Evolutionary conservation across 441 rosid species (phyloP).

Genomic region (Jatropha multifida): DNA sequence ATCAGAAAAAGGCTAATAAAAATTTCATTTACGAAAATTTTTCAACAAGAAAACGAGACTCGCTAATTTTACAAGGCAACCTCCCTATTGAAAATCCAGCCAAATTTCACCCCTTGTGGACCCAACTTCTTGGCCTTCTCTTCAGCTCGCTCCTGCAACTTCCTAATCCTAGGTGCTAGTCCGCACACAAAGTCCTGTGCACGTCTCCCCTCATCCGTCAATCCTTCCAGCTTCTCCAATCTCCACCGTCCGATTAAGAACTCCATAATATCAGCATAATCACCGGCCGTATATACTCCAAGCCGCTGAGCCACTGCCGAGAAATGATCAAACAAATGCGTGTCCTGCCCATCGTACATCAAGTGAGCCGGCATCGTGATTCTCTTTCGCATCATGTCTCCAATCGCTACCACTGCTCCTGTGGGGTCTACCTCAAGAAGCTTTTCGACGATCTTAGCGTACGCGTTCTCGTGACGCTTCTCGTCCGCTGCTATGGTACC

Average conservation of each 20-base stretch:
- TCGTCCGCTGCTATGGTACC: constrained; percentile 89
- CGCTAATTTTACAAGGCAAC: constrained; percentile 10
- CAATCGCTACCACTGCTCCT: constrained; percentile 61
- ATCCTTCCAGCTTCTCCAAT: constrained; percentile 54
- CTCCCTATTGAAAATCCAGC: constrained; percentile 71
- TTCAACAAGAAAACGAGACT: neutral
- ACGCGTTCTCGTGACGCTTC: constrained; percentile 92
- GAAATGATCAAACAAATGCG: constrained; percentile 66
- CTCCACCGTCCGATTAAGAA: constrained; percentile 78
- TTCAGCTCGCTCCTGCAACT: constrained; percentile 78
- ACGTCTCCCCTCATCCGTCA: constrained; percentile 65
- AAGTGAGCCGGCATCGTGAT: constrained; percentile 89
- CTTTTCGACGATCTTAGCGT: constrained; percentile 78
- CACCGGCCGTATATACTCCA: constrained; percentile 79
- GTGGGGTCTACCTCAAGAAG: constrained; percentile 81
- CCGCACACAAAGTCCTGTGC: constrained; percentile 89
- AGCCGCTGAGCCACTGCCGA: constrained; percentile 81
- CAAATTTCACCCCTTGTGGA: constrained; percentile 54
- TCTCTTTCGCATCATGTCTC: constrained; percentile 89
- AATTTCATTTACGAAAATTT: too few species aligned
- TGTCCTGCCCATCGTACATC: constrained; percentile 80
- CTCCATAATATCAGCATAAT: constrained; percentile 83
- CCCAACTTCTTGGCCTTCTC: constrained; percentile 60
- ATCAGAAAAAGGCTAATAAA: too few species aligned
- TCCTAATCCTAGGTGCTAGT: constrained; percentile 62